Base-by-base conservation (phyloP, 345 rosid species). In the Dovyalis caffra region DNA sequence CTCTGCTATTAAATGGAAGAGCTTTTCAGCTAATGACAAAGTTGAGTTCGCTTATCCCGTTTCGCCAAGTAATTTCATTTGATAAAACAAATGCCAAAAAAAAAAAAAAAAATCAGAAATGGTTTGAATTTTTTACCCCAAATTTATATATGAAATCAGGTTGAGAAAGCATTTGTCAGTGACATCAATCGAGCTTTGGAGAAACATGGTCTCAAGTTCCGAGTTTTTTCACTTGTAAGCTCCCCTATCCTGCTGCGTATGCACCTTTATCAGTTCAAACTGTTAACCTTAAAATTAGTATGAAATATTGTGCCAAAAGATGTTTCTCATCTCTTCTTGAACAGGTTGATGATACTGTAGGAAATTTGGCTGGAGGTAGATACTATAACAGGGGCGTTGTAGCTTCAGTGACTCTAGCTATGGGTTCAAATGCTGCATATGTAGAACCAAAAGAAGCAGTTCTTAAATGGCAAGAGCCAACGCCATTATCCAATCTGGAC, bases 361-460 rank as follows among this genome's bases (percentile, higher is more conserved):
- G 90, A 76, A 84, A 79, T 67, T 69, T 90, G 45, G 94, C 90
- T 31, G 88, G 90, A 51, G 93, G 93, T 28, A 85, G 83, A 66
- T 92, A 88, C 70, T 88, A 87, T 45, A 82, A 84, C 37, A 83
- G 76, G 61, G 91, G 88, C 61, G 67, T 68, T 37, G 85, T 90
- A 7, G 94, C 88, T 61, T 86, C 91, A 18, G 86, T 92, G 4
- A 85, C 87, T 28, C 76, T 91, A 29, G 92, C 88, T 43, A 75
- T 72, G 75, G 81, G 88, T 33, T 85, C 89, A 8, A 87, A 85
- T 68, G 91, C 92, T 47, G 86, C 88, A 18, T 90, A 87, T 45
- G 71, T 88, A 15, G 90, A 91, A 66, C 79, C 76, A 64, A 64
- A 84, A 40, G 80, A 81, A 60, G 79, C 86, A 63, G 77, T 88